Percentiles rank a stretch among this genome's conserved stretches.
Evolutionary conservation across 148 eudicot species (phyloP).

Genomic region (Camellia sinensis): DNA sequence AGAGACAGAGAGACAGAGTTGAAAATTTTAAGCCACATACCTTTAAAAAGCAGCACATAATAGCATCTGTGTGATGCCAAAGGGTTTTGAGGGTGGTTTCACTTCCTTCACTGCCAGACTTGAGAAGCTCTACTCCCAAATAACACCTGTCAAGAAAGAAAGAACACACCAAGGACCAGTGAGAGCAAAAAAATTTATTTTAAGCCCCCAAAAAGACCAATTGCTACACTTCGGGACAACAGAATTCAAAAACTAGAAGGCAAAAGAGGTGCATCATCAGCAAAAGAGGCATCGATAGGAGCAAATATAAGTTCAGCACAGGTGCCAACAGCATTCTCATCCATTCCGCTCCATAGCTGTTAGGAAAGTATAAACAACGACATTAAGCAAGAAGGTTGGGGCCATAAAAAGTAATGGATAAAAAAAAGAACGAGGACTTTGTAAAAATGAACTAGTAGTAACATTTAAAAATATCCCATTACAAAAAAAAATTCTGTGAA

Average conservation of each 20-base stretch:
- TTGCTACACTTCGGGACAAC: neutral
- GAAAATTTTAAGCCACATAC: conserved; percentile 22
- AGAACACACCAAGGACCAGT: conserved; percentile 1
- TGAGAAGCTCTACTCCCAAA: conserved; percentile 75
- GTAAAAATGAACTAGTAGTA: neutral
- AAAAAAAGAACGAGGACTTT: neutral
- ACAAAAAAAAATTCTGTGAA: too few relatives aligned
- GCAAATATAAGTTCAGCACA: conserved; percentile 97
- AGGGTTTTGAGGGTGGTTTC: conserved; percentile 67
- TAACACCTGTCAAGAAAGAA: conserved; percentile 47
- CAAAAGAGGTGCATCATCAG: conserved; percentile 92
- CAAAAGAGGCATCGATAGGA: conserved; percentile 94
- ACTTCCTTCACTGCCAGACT: conserved; percentile 58
- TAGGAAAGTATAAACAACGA: conserved; percentile 10
- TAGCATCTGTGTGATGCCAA: conserved; percentile 90
- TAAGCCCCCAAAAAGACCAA: neutral
- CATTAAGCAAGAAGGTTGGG: neutral
- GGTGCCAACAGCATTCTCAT: conserved; percentile 92
- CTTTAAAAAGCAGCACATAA: conserved; percentile 91
- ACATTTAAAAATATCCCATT: neutral
- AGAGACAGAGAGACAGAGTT: neutral
- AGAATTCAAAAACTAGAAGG: conserved; percentile 42
- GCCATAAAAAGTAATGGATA: neutral
- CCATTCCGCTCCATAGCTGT: conserved; percentile 94
- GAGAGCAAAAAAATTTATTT: neutral